These are phyloP conservation scores for Lavandula angustifolia DNA, from an alignment of 257 asterid species.

Conservation along the genomic window DNA sequence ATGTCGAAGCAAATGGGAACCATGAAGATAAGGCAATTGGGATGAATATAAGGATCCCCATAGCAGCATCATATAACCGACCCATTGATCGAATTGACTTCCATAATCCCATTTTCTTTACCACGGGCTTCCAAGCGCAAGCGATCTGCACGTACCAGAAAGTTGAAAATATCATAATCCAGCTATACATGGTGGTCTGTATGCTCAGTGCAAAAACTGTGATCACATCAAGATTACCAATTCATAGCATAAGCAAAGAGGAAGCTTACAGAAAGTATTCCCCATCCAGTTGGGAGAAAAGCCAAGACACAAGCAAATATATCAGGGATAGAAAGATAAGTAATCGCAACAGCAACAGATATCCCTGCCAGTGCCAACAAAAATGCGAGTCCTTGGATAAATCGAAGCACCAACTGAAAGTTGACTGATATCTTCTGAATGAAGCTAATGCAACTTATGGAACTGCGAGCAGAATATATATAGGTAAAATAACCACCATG, in stretches of 20 bases:
- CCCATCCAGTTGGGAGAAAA: constrained; percentile 99
- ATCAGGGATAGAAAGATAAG: constrained; percentile 62
- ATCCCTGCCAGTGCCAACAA: constrained; percentile 81
- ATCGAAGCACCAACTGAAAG: constrained; percentile 91
- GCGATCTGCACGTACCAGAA: constrained; percentile 19
- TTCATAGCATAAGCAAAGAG: not conserved
- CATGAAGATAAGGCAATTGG: constrained; percentile 53
- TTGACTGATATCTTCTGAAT: constrained; percentile 97
- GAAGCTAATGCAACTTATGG: too few species aligned
- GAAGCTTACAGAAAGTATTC: constrained; percentile 81
- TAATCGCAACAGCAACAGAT: constrained; percentile 62
- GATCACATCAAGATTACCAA: too few species aligned
- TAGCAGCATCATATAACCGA: constrained; percentile 44
- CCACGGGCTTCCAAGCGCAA: constrained; percentile 48
- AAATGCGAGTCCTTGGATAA: constrained; percentile 83
- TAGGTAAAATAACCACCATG: too few species aligned
- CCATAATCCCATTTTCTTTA: constrained; percentile 46
- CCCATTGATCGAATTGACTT: constrained; percentile 45
- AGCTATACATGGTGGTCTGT: too few species aligned
- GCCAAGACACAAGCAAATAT: constrained; percentile 88
- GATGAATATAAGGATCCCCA: constrained; percentile 48
- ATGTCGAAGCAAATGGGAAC: constrained; percentile 57
- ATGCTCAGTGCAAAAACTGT: too few species aligned
- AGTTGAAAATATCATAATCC: too few species aligned
- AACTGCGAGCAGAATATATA: too few species aligned